Base-by-base conservation (phyloP, 495 filamentous ascomycete genomes). In the Podospora pseudocomata region DNA sequence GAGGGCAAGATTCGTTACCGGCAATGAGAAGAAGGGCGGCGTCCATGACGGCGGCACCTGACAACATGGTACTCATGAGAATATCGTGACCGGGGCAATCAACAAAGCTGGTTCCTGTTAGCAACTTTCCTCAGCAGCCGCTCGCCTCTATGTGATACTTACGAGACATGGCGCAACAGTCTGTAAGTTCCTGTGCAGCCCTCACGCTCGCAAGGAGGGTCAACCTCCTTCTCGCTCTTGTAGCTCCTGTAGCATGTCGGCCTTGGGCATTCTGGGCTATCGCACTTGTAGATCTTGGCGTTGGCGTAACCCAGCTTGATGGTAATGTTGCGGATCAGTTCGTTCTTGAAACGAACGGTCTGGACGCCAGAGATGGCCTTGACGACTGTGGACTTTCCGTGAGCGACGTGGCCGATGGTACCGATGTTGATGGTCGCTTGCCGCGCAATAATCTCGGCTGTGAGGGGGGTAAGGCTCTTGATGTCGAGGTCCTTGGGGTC, bases 51-150 rank as follows among this genome's bases (percentile, higher is more conserved):
- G 95, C 95, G 74, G 95, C 95, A 75, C 95, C 96, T 77, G 95
- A 99, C 82, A 98, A 89, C 95, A 98, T 99, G 68, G 95, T 99
- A 80, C 94, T 97, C 95, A 99, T 99, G 75, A 99, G 93, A 92
- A 99, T 99, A 82, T 99, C 95, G 90, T 99, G 95, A 80, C 95
- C 95, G 49, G 95, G 95, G 86, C 95, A 99, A 80, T 99, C 95
- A 67, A 99, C 96, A 79, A 99, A 99, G 18, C 89, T 93, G 70
- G 13, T 68, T 61, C 15, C 5, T 49, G 67, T 73, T 34, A 75
- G 63, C 30, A 56, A 65, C 26, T 39, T 67, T 4, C 16, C 34
- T 27, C 16, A 18, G 66, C 26, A 15, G 4, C 18, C 32, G 13
- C 49, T 20, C 28, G 44, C 13, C 34, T 65, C 9, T 26, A 34